A percentile compares a stretch with the other conserved stretches of the same genome.
phyloP scores from a whole-genome alignment of 768 basidiomycete genomes.

The Podaxis sp. region DNA sequence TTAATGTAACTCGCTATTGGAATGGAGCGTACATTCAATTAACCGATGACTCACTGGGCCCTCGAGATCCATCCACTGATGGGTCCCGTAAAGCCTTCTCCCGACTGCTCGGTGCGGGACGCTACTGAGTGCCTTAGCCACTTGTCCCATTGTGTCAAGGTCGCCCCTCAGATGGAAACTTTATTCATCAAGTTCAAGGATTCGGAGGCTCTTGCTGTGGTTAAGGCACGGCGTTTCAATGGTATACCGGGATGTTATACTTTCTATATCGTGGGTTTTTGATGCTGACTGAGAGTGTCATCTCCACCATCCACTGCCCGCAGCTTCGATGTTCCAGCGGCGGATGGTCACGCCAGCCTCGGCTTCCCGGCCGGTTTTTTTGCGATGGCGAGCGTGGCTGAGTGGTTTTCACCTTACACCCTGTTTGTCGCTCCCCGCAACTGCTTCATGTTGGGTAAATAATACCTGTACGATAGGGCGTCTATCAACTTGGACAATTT shows the following conservation, averaged over 20 bases:
- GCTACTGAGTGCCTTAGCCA: neutral
- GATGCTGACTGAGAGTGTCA: no score
- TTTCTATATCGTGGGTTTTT: no score
- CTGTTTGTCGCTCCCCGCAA: no score
- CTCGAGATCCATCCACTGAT: neutral
- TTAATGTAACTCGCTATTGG: neutral
- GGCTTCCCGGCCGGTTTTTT: neutral
- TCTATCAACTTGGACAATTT: no score
- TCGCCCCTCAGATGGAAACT: neutral
- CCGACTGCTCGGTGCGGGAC: no score
- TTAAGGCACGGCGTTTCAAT: no score
- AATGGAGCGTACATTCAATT: neutral
- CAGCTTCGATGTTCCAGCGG: no score
- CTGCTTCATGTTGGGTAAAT: no score
- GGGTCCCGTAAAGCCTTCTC: neutral
- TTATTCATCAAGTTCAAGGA: neutral
- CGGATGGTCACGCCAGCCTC: neutral
- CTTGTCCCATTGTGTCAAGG: neutral
- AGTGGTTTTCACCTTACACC: no score
- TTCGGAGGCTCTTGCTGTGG: slow-evolving; percentile 33
- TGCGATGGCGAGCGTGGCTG: neutral
- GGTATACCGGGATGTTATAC: accelerated
- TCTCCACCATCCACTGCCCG: no score
- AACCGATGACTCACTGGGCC: no score
- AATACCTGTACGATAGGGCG: no score